Percentiles rank a stretch among this genome's conserved stretches.
Evolutionary conservation across 2,329 filamentous ascomycete species (phyloP).

Genomic region (Dothideomycetes sp.): DNA sequence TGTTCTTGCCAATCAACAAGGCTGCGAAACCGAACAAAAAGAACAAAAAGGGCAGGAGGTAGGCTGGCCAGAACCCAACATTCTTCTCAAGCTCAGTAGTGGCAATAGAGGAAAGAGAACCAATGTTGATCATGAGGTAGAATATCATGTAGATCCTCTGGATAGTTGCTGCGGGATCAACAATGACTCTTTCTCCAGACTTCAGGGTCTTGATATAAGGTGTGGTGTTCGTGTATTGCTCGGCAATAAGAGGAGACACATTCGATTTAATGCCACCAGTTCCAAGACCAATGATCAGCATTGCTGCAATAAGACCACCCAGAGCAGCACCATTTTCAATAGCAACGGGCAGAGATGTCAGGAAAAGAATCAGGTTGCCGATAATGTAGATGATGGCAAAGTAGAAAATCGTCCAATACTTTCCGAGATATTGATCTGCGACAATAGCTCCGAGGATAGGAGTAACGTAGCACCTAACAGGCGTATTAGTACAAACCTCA

Average conservation of each 20-base stretch:
- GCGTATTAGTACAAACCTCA: too few species aligned
- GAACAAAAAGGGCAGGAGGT: slow-evolving; percentile 49
- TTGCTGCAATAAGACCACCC: slow-evolving; percentile 51
- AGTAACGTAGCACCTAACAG: slow-evolving; percentile 29
- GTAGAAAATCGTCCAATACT: slow-evolving; percentile 59
- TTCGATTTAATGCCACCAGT: slow-evolving; percentile 77
- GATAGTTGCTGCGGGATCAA: slow-evolving; percentile 36
- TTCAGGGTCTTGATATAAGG: slow-evolving; percentile 29
- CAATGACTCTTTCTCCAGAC: slow-evolving; percentile 33
- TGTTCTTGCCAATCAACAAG: slow-evolving; percentile 28
- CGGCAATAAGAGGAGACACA: slow-evolving; percentile 43
- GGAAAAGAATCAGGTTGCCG: slow-evolving; percentile 56
- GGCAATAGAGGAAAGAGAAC: slow-evolving; percentile 52
- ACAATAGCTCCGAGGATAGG: slow-evolving; percentile 36
- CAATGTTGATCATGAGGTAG: slow-evolving; percentile 63
- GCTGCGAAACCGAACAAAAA: slow-evolving; percentile 52
- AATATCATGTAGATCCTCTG: slow-evolving; percentile 50
- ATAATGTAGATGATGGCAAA: slow-evolving; percentile 53
- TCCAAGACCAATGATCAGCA: slow-evolving; percentile 61
- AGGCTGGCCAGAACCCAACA: slow-evolving; percentile 57
- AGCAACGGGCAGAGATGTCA: slow-evolving; percentile 52
- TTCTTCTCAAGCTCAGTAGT: slow-evolving; percentile 59
- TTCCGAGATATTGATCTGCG: slow-evolving; percentile 59
- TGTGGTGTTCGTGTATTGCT: slow-evolving; percentile 33
- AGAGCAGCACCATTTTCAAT: slow-evolving; percentile 51